Base-by-base conservation (phyloP, 2,329 filamentous ascomycete genomes). In the Pseudocercospora cruenta region DNA sequence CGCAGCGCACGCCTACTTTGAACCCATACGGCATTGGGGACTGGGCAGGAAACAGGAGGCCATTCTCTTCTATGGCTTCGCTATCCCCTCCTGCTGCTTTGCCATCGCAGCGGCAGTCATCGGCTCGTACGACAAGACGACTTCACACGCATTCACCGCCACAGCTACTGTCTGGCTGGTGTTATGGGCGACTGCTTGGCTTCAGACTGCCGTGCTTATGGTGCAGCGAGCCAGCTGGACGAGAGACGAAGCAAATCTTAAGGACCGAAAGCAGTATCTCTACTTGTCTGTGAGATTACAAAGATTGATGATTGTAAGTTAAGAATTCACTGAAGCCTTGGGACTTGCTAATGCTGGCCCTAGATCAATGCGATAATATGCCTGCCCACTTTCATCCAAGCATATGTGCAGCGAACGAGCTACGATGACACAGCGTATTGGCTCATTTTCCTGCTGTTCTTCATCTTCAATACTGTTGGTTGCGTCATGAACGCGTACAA, bases 401-500 rank as follows among this genome's bases (percentile, higher is more conserved):
- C 74, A 47, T 77, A 77, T 60, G 70, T 69, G 22, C 70, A 71
- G 19, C 71, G 76, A 24, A 26, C 69, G n/a, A 63, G 66, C 54
- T 65, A 70, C 49, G 39, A 74, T 19, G 74, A 76, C 62, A 65
- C 73, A 19, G 67, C 74, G 0, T 76, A 75, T 66, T 78, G 76
- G 76, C 71, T 78, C n/a, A 53, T 78, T 22, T 78, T 75, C 65
- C 60, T 78, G 45, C 68, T 77, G 14, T 69, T 74, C 57, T 78
- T 77, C 73, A 78, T 78, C 67, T 72, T 75, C 66, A 75, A 77
- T 55, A 75, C 70, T 4, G 75, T 77, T 39, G 71, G 70, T 49
- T 73, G 67, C 53, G 75, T 78, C 60, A 77, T 78, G 74, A 78
- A 78, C 66, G 76, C 75, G 1, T 78, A 78, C 70, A 78, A 78